Percentiles rank a stretch among this genome's conserved stretches.
Conservation (phyloP, 345 rosid genomes). For the Populus pruinosa region DNA sequence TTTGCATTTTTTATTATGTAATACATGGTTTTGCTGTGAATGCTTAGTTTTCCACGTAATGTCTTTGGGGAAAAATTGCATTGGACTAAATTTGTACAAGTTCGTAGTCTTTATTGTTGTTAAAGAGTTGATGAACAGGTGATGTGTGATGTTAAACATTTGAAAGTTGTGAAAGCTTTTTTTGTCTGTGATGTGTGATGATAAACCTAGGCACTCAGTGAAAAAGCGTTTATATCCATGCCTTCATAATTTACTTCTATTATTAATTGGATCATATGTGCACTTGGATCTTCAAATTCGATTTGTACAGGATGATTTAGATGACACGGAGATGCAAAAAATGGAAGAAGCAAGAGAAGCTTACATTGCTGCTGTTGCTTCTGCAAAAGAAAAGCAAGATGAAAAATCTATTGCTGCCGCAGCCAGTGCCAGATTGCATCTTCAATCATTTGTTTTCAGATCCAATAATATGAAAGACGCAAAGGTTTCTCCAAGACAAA, state of each 20-base stretch:
- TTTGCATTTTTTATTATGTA: neutral
- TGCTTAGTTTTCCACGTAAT: no score
- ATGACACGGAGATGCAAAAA: slow-evolving; percentile 43
- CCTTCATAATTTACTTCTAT: neutral
- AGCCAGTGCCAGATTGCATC: slow-evolving; percentile 54
- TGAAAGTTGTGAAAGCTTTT: neutral
- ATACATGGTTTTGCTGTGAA: neutral
- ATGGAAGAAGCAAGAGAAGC: slow-evolving; percentile 85
- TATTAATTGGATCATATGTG: neutral
- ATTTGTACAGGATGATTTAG: slow-evolving; percentile 51
- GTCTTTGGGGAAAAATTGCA: neutral
- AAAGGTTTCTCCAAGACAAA: neutral
- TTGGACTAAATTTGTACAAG: neutral
- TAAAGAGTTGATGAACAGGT: no score
- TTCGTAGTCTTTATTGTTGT: neutral
- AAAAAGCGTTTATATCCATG: neutral
- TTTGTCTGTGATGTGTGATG: neutral
- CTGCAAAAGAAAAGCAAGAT: slow-evolving; percentile 70
- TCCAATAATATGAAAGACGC: slow-evolving; percentile 11
- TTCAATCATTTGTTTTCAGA: slow-evolving; percentile 63
- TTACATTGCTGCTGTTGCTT: slow-evolving; percentile 61
- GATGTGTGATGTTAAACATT: no score
- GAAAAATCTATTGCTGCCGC: slow-evolving; percentile 82
- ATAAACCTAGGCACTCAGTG: neutral
- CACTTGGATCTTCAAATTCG: slow-evolving; percentile 1